Conservation (phyloP, 192 early-diverging fungal genomes). For the Coemansia sp. region DNA sequence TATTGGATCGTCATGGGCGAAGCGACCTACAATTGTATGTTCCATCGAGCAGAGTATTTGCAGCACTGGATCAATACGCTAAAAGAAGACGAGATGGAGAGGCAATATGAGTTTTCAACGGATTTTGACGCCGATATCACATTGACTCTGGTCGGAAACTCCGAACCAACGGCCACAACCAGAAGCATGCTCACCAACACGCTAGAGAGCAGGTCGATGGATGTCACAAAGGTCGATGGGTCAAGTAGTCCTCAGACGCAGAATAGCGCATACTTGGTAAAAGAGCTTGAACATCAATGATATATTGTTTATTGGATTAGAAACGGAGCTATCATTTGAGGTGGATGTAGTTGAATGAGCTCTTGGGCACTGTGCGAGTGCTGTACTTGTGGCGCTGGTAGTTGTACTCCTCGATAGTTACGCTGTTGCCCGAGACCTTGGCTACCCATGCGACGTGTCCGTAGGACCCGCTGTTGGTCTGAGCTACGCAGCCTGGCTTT, state of each 20-base stretch:
- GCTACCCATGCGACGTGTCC: conserved; percentile 47
- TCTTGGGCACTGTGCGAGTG: too few species aligned
- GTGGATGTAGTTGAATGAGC: conserved; percentile 23
- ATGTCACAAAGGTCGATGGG: not conserved
- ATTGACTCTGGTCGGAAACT: conserved; percentile 9
- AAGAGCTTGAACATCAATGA: not conserved
- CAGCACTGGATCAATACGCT: conserved; percentile 41
- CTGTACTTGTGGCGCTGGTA: conserved; percentile 2
- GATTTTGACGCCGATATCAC: conserved; percentile 19
- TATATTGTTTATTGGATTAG: not conserved
- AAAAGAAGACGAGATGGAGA: conserved; percentile 32
- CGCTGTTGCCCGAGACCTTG: conserved; percentile 39
- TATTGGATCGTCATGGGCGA: conserved; percentile 49
- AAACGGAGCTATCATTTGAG: not conserved
- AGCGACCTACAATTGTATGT: conserved; percentile 37
- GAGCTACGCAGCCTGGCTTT: conserved; percentile 17
- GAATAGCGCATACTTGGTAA: not conserved
- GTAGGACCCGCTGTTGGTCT: conserved; percentile 15
- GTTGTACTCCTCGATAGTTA: too few species aligned
- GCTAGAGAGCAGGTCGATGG: not conserved
- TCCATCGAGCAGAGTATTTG: conserved; percentile 38
- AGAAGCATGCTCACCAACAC: not conserved
- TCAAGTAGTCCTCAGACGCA: not conserved
- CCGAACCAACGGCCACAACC: conserved; percentile 6
- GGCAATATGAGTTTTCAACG: conserved; percentile 30